Evolutionary conservation across 2,329 filamentous ascomycete genomes (phyloP), one percentile per base, ranked within the genome.

Genomic region (Paraphaeosphaeria sporulosa): DNA sequence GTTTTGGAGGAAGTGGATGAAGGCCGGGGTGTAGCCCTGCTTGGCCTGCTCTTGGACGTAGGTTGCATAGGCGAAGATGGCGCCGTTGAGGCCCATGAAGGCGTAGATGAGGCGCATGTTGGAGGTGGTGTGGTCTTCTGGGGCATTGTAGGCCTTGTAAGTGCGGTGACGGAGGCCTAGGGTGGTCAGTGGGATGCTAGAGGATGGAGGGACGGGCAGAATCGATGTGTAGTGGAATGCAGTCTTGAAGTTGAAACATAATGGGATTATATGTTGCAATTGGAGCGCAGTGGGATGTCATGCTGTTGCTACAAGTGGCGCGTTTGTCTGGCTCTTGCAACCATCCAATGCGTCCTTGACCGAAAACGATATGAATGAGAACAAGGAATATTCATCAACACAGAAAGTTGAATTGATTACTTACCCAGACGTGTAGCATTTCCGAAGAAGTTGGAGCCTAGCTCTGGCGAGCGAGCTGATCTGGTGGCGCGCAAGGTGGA

Each of bases 21-120:
- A 59, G 19, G 65, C 60, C 6, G 49, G 21, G 4, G 50, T 56
- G 49, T 67, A 60, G 30, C 67, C 71, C 56, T 71, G 64, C 4
- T 36, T 12, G 27, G 70, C 64, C 64, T 66, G 61, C 21, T 60
- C 71, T 61, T 62, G 65, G 57, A 73, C 67, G 62, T 79, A 80
- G 15, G 70, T 57, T 68, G 71, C 78, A 58, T 77, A 76, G 38
- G 61, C 66, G 57, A 76, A 83, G 51, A 83, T 67, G 55, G 72
- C 73, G 21, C 68, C 58, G 60, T 83, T 83, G 64, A 79, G 40
- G 43, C 74, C 76, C 44, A 82, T 76, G 57, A 82, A 58, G 21
- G 67, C 61, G 54, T 74, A 78, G 48, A 80, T 64, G 32, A 78
- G 59, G 9, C 50, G 48, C n/a, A 49, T 62, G 62, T 71, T 71